These are phyloP conservation scores for Erodium texanum DNA, from an alignment of 441 rosid species.

Conservation along the genomic window DNA sequence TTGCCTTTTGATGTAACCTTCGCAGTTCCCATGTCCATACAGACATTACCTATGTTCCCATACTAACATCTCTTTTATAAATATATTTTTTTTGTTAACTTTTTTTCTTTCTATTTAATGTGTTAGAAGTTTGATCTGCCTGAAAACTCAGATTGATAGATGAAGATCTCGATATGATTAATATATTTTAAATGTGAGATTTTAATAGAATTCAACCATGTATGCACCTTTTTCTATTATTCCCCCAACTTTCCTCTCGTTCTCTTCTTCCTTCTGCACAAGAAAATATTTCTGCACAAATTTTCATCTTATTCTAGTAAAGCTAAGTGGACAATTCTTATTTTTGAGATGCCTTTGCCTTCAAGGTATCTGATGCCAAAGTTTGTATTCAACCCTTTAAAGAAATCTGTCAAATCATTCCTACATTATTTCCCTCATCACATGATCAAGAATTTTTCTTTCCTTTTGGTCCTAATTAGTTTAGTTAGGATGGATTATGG, in stretches of 20 bases:
- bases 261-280: neutral
- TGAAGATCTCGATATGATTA: too few relatives aligned
- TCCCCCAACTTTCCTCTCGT: neutral
- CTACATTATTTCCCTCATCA: neutral
- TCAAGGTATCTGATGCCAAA: neutral
- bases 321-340: neutral
- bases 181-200: too few relatives aligned
- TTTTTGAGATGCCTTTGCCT: neutral
- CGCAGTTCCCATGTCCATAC: slow-evolving; percentile 23
- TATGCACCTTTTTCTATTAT: neutral
- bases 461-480: neutral
- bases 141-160: too few relatives aligned
- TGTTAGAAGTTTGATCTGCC: too few relatives aligned
- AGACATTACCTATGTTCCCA: neutral
- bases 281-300: neutral
- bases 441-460: neutral
- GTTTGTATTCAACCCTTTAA: neutral
- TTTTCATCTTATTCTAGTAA: neutral
- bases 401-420: neutral
- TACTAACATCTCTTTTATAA: neutral
- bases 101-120: too few relatives aligned
- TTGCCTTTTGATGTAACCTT: slow-evolving; percentile 20
- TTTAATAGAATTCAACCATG: neutral
- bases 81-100: too few relatives aligned
- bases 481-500: neutral